These are phyloP conservation scores for Stentor roeselii DNA, from an alignment of 73 alveolate genomes.

Conservation along the genomic window DNA sequence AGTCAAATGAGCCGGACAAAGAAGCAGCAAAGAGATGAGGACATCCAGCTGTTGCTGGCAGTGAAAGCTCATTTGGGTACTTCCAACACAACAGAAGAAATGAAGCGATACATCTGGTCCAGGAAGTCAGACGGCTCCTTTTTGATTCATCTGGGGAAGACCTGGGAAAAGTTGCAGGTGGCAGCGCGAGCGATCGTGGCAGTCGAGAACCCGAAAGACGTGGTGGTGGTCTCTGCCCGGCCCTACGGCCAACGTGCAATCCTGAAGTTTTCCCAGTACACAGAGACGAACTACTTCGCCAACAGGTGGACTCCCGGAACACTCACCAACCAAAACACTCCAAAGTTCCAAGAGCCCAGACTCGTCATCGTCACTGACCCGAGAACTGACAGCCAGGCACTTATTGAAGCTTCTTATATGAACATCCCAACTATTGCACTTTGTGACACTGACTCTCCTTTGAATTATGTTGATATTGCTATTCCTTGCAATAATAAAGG, in stretches of 20 bases:
- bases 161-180: constrained; percentile 84
- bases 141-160: constrained; percentile 65
- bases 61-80: no score
- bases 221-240: constrained; percentile 76
- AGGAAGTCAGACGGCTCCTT: constrained; percentile 65
- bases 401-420: constrained; percentile 87
- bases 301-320: constrained; percentile 98
- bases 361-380: constrained; percentile 95
- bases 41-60: no score
- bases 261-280: constrained; percentile 90
- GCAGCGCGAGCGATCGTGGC: constrained; percentile 94
- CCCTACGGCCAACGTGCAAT: constrained; percentile 95
- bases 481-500: constrained; percentile 95
- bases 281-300: constrained; percentile 84
- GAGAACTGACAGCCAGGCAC: constrained; percentile 87
- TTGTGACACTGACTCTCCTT: constrained; percentile 85
- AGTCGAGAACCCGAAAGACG: constrained; percentile 74
- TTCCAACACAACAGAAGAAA: constrained; percentile 57
- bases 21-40: no score
- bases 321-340: constrained; percentile 66
- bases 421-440: constrained; percentile 93
- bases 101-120: constrained; percentile 74
- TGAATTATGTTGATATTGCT: constrained; percentile 92
- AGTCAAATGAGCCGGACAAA: no score
- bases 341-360: constrained; percentile 92